A percentile compares a stretch with the other conserved stretches of the same genome.
phyloP scores from a whole-genome alignment of 2,329 filamentous ascomycete species.

The Aspergillus pseudotamarii region DNA sequence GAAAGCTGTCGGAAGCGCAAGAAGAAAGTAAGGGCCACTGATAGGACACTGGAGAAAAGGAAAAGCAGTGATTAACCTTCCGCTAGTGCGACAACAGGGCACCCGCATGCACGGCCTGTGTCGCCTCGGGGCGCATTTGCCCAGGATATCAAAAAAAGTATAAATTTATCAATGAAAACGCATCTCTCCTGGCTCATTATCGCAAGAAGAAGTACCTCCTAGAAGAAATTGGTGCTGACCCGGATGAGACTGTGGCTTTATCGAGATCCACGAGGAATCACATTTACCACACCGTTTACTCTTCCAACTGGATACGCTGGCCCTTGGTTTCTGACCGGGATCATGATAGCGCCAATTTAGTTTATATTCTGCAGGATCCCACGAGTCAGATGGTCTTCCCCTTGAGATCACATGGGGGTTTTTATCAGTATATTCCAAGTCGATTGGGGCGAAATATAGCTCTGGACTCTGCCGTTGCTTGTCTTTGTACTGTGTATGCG shows the following conservation, averaged over 20 bases:
- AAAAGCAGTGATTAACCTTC: neutral
- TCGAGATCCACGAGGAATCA: too few species aligned
- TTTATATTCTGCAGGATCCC: neutral
- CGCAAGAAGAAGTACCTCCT: neutral
- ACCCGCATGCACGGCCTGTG: conserved; percentile 1
- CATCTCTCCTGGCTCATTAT: neutral
- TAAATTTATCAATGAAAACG: neutral
- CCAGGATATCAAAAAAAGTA: neutral
- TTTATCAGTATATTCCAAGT: neutral
- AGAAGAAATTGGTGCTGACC: neutral
- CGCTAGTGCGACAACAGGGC: neutral
- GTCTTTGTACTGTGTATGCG: neutral
- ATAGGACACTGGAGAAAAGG: neutral
- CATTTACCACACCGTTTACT: neutral
- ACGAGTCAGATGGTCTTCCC: neutral
- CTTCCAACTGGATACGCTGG: neutral
- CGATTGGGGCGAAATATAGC: neutral
- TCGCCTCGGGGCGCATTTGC: neutral
- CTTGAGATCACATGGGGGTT: neutral
- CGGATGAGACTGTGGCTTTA: neutral
- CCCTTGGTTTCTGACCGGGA: neutral
- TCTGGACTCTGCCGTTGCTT: neutral
- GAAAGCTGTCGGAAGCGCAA: neutral
- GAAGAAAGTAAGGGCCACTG: neutral
- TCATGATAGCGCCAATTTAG: neutral